Base-by-base conservation (phyloP, 805 yeast genomes). In the Candida sonorensis region DNA sequence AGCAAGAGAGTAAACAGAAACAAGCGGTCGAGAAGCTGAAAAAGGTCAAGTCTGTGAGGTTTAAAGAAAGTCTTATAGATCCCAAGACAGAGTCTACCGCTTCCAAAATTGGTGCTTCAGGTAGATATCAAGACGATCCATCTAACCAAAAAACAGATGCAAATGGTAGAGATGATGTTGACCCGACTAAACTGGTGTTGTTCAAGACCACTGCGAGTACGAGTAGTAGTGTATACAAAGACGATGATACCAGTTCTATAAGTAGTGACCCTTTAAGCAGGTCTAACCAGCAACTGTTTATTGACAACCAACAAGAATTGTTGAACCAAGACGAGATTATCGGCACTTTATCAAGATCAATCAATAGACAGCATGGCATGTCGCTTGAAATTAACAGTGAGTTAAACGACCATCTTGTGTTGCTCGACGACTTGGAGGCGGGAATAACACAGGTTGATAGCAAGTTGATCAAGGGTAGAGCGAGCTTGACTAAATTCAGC, bases 371-470 rank as follows among this genome's bases (percentile, higher is more conserved):
- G 31, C 63, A 63, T 38, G 61, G 57, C 1, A 53, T 75, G 27
- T 67, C 78, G 2, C 24, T 63, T 8, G 61, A 56, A 20, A 73
- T 75, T 10, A 61, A 71, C 36, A 56, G 53, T 5, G 80, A 75
- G 40, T 46, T 73, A 8, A 57, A 53, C 10, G 66, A 65, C 4
- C 79, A 74, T 30, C 58, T 72, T 46, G 66, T 64, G 16, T 39
- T 73, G 11, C 44, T 74, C 17, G 62, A 63, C 20, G 80, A 74
- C 42, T 46, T 74, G 23, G 81, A 75, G 39, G 48, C 50, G 16
- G 67, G 67, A 25, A 50, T 74, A 13, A 68, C 64, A 29, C 42
- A 53, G 20, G 59, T 67, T n/a, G 67, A 64, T 17, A 45, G 59
- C 22, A 59, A 63, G 23, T 45, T 74, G 10, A 42, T 48, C 3